phyloP scores from a whole-genome alignment of 495 filamentous ascomycete genomes.

The Podospora pseudoanserina region DNA sequence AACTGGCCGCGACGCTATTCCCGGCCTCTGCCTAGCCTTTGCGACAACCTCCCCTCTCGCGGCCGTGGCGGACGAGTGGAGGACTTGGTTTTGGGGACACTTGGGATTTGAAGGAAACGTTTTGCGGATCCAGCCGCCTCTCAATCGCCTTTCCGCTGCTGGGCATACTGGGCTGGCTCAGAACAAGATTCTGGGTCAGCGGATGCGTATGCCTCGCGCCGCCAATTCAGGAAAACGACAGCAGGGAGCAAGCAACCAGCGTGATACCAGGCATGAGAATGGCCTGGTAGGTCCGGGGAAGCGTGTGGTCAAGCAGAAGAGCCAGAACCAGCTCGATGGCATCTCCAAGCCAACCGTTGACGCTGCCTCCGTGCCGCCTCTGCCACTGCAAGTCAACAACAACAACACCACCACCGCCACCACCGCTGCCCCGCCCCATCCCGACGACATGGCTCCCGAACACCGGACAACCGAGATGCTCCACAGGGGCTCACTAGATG shows the following conservation, averaged over 20 bases:
- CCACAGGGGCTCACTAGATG: conserved; percentile 45
- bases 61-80: background rate
- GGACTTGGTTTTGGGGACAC: background rate
- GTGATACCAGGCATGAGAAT: conserved; percentile 84
- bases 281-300: conserved; percentile 80
- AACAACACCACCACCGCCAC: conserved; percentile 23
- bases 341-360: conserved; percentile 28
- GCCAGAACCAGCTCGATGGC: conserved; percentile 44
- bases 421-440: conserved; percentile 36
- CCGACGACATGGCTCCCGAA: conserved; percentile 41
- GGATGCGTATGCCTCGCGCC: conserved; percentile 67
- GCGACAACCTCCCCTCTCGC: background rate
- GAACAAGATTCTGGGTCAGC: conserved; percentile 50
- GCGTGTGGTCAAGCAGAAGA: conserved; percentile 59
- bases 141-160: conserved; percentile 9
- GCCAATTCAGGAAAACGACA: conserved; percentile 64
- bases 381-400: conserved; percentile 33
- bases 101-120: background rate
- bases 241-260: conserved; percentile 59
- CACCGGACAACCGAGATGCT: conserved; percentile 37
- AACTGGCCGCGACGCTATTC: background rate
- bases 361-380: conserved; percentile 36
- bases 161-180: conserved; percentile 42
- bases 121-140: conserved; percentile 9
- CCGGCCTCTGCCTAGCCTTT: background rate